Evolutionary conservation across 768 basidiomycete species (phyloP), one percentile per base, ranked within the genome.

Genomic region (Grammothele lineata): DNA sequence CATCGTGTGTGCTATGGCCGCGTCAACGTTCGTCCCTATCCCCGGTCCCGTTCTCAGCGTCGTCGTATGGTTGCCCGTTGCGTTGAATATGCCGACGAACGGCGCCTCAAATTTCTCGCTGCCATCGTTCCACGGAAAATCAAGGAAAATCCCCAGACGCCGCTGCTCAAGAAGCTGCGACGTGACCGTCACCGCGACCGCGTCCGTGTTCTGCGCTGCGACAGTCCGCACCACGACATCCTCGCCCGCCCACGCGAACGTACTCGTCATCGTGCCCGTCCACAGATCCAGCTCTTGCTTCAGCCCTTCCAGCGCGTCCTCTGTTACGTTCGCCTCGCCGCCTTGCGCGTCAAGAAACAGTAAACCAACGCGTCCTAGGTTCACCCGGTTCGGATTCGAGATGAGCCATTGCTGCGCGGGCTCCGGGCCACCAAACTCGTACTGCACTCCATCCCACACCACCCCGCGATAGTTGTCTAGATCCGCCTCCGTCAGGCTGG

Each of bases 91-190:
- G 2, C 80, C 80, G 0, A 82, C 80, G 53, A 78, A 80, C 1
- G 80, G 80, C 4, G 74, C 78, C 15, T 70, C 69, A 57, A 81
- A 82, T 56, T 80, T 79, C 15, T 59, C 47, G 15, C 57, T 63
- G n/a, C 80, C 80, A 50, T 78, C 78, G 60, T 77, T 77, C 77
- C 77, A 82, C 5, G 78, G 78, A 52, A 77, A 80, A 57, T 82
- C 78, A 11, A 82, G 51, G 60, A 78, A 80, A 0, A 80, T 17
- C 0, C 73, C 76, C 7, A 80, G 60, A 27, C 61, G 61, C 3
- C 69, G 68, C 7, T 54, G 47, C 12, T 53, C 14, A n/a, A 82
- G 40, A 17, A 79, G 63, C 2, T 63, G 11, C 5, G 78, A 80
- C 2, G 57, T 32, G 27, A 81, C 53, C 2, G 48, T 57, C 21